Evolutionary conservation across 1,139 yeast genomes (phyloP), one percentile per base, ranked within the genome.

Genomic region (Trichomonascaceae sp.): DNA sequence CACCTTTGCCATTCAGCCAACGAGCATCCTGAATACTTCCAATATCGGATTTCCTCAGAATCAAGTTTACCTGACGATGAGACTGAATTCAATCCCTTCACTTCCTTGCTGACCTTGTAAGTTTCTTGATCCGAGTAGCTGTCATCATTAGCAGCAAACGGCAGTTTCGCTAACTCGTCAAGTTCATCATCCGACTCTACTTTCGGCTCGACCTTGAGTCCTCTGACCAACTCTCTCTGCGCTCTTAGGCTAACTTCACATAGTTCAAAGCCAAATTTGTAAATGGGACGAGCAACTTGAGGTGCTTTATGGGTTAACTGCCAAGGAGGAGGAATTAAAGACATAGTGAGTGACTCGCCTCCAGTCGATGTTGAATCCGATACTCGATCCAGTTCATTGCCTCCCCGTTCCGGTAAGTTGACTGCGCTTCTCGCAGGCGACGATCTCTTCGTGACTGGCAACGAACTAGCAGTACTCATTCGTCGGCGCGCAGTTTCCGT

Each of bases 1-100:
- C 77, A 68, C 2, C 60, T 53, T 54, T 78, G 77, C 84, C 89
- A 83, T 63, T 86, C 93, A 58, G 81, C 81, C 53, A 86, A 66
- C n/a, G 87, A 75, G 55, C 81, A 76, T 8, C 90, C 91, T 32
- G 84, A 72, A 57, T 79, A 69, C 52, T 70, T 67, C 73, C 74
- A 72, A 53, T 60, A 58, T 53, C 65, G 58, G 53, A 64, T 58
- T 47, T 66, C 63, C 45, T 62, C 64, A 3, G 51, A 45, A 8
- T 19, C 44, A 10, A 50, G 22, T 1, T n/a, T 9, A 22, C n/a
- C 41, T 13, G 41, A 15, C 17, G 5, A 15, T 36, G 41, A 13
- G 9, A 9, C 15, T 36, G 15, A n/a, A 36, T 13, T 9, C 17
- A 4, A 13, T 13, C 15, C 17, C 9, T 9, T 13, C 7, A 15